phyloP scores from a whole-genome alignment of 2,329 filamentous ascomycete species.

The Alternaria triticina region DNA sequence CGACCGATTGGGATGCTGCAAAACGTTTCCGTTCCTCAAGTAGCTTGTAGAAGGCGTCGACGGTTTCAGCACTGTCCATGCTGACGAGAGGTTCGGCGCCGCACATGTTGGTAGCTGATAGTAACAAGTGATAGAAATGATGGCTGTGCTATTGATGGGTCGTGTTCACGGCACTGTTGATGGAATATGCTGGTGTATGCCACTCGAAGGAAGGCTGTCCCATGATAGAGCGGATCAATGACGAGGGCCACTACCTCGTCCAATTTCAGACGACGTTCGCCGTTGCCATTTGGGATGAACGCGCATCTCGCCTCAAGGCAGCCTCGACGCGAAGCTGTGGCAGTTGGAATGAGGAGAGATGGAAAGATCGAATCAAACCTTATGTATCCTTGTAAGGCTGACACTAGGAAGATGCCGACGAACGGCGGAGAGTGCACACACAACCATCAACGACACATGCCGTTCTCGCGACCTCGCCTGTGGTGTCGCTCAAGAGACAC shows the following conservation, averaged over 20 bases:
- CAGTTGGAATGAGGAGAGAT: not conserved
- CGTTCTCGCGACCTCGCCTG: not conserved
- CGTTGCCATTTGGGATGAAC: not conserved
- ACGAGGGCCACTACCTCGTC: not conserved
- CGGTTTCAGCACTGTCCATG: not conserved
- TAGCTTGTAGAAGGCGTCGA: not conserved
- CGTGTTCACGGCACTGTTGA: not conserved
- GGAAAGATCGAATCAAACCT: not conserved
- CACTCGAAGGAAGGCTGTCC: not conserved
- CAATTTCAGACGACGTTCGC: not conserved
- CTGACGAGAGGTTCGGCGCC: not conserved
- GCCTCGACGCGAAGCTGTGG: not conserved
- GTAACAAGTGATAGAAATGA: not conserved
- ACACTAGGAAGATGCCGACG: not conserved
- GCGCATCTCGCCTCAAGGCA: not conserved
- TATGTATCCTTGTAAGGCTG: not conserved
- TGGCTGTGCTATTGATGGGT: not conserved
- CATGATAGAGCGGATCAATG: not conserved
- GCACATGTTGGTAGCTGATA: not conserved
- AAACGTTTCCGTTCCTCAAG: not conserved
- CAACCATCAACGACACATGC: not conserved
- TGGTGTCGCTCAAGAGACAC: not conserved
- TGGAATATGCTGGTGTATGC: not conserved
- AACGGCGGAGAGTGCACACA: not conserved
- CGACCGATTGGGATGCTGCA: not conserved